phyloP scores from a whole-genome alignment of 345 rosid species.

The Abelmoschus esculentus region DNA sequence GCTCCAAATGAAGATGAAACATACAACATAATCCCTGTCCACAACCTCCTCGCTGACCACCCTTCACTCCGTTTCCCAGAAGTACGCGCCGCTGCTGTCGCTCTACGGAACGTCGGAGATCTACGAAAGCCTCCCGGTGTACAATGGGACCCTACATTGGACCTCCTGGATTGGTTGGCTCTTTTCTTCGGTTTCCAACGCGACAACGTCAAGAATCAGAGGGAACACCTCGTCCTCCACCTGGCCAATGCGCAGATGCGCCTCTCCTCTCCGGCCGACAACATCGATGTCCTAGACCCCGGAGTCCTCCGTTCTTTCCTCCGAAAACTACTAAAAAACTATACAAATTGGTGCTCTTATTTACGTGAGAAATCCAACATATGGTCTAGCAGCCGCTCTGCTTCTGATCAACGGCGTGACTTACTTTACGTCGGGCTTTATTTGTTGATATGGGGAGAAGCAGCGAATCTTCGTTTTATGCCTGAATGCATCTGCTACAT shows the following conservation, averaged over 20 bases:
- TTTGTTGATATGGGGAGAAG: constrained; percentile 84
- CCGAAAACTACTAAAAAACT: constrained; percentile 58
- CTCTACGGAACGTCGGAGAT: constrained; percentile 70
- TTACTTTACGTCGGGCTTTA: constrained; percentile 60
- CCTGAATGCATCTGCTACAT: constrained; percentile 90
- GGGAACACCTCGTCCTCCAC: constrained; percentile 88
- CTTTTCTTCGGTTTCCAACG: constrained; percentile 81
- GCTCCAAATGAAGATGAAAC: constrained; percentile 33
- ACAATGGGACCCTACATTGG: constrained; percentile 72
- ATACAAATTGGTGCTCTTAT: constrained; percentile 81
- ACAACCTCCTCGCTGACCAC: constrained; percentile 93
- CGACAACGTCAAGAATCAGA: constrained; percentile 79
- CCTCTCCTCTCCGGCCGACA: constrained; percentile 80
- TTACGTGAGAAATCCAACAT: constrained; percentile 65
- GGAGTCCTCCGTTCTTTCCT: constrained; percentile 64
- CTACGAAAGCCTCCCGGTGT: constrained; percentile 67
- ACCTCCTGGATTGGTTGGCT: constrained; percentile 83
- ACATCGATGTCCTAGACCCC: constrained; percentile 68
- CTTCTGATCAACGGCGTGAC: constrained; percentile 59
- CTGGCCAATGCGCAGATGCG: constrained; percentile 98
- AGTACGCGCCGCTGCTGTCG: constrained; percentile 88
- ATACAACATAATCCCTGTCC: constrained; percentile 78
- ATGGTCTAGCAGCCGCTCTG: constrained; percentile 61
- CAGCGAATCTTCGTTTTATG: constrained; percentile 80
- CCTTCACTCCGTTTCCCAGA: constrained; percentile 90